phyloP scores from a whole-genome alignment of 2,329 filamentous ascomycete species.

The Penicillium thymicola region DNA sequence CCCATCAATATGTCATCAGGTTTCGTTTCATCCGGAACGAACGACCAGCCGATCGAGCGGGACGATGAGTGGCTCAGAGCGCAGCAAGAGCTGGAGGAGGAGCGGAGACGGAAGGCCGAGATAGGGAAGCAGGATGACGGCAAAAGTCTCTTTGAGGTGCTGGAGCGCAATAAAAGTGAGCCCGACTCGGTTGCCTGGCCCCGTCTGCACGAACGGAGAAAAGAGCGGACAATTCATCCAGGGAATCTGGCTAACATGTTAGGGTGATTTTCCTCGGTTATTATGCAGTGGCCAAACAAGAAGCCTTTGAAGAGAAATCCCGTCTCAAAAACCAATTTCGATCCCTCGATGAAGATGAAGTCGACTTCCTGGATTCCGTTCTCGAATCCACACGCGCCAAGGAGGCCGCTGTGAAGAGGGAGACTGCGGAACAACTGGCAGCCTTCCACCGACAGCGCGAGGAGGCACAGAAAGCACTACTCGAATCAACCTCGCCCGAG shows the following conservation, averaged over 20 bases:
- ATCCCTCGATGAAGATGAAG: conserved; percentile 50
- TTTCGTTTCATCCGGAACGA: conserved; percentile 46
- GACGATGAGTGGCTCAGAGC: conserved; percentile 46
- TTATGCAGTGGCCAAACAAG: conserved; percentile 47
- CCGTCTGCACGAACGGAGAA: background rate
- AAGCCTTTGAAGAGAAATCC: conserved; percentile 51
- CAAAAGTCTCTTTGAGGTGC: conserved; percentile 49
- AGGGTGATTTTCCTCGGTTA: conserved; percentile 30
- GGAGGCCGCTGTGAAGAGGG: conserved; percentile 55
- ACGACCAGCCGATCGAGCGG: conserved; percentile 37
- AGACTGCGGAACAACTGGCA: conserved; percentile 59
- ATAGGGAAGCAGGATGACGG: conserved; percentile 53
- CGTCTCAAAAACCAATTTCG: conserved; percentile 52
- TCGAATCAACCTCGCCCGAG: conserved; percentile 38
- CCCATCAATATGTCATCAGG: conserved; percentile 42
- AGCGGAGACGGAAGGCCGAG: conserved; percentile 44
- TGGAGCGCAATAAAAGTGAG: conserved; percentile 52
- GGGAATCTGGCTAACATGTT: conserved; percentile 38
- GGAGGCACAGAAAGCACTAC: conserved; percentile 52
- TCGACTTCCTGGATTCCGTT: conserved; percentile 55
- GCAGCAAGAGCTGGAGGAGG: conserved; percentile 47
- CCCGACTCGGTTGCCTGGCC: conserved; percentile 6
- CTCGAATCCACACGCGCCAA: conserved; percentile 56
- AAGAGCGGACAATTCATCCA: background rate
- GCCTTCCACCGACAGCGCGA: conserved; percentile 58